Conservation (phyloP, 441 rosid genomes). For the Gossypium laxum region DNA sequence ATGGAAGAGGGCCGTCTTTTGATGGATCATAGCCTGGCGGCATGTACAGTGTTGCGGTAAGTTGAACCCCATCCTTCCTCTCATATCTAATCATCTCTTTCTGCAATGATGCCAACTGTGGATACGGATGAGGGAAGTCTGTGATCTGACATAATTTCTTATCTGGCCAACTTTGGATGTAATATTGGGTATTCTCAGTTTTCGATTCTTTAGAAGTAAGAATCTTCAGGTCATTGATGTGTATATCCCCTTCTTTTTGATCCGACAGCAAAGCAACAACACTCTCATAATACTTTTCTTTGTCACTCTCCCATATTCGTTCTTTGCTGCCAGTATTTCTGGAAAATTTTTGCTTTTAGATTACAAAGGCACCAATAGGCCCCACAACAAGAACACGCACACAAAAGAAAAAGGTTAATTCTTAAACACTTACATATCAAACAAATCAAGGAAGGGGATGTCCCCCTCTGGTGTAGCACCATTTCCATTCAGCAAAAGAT, state of each 20-base stretch:
- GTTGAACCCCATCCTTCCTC: slow-evolving; percentile 90
- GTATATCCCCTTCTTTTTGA: slow-evolving; percentile 63
- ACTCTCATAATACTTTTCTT: slow-evolving; percentile 75
- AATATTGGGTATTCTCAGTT: slow-evolving; percentile 85
- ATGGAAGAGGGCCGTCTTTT: slow-evolving; percentile 88
- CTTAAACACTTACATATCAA: slow-evolving; percentile 67
- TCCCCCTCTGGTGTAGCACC: slow-evolving; percentile 97
- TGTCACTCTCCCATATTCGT: slow-evolving; percentile 93
- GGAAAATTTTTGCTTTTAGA: slow-evolving; percentile 29
- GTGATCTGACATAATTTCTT: slow-evolving; percentile 70
- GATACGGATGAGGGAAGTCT: slow-evolving; percentile 85
- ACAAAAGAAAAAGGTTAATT: background rate
- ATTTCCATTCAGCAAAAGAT: slow-evolving; percentile 68
- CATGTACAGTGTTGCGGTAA: slow-evolving; percentile 82
- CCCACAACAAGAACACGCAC: slow-evolving; percentile 3
- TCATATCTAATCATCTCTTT: slow-evolving; percentile 94
- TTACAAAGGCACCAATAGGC: slow-evolving; percentile 7
- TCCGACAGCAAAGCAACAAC: slow-evolving; percentile 90
- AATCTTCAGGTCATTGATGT: slow-evolving; percentile 59
- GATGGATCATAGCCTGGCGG: slow-evolving; percentile 83
- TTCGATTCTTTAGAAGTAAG: slow-evolving; percentile 86
- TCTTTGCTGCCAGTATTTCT: slow-evolving; percentile 85
- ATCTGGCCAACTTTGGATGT: slow-evolving; percentile 71
- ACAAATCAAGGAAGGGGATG: slow-evolving; percentile 90
- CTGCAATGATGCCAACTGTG: slow-evolving; percentile 81